Conservation (phyloP, 257 asterid genomes). For the Fraxinus anomala region DNA sequence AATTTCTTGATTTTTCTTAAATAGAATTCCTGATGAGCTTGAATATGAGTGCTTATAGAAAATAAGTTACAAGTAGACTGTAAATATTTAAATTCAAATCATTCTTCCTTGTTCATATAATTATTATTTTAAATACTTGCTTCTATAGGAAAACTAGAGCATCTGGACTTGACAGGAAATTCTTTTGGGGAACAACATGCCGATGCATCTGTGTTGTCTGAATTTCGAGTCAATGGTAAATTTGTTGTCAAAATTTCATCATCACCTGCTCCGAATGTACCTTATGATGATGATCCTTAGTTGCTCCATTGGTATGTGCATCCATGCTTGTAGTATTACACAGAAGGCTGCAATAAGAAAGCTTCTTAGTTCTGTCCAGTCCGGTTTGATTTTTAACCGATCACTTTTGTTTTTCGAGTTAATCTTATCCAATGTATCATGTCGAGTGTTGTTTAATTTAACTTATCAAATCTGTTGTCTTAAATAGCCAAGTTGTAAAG, state of each 20-base stretch:
- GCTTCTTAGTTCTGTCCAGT: too few species aligned
- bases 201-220: conserved; percentile 47
- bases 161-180: conserved; percentile 77
- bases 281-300: conserved; percentile 79
- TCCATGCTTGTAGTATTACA: background rate
- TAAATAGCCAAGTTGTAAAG: conserved; percentile 6
- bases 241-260: conserved; percentile 38
- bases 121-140: conserved; percentile 1
- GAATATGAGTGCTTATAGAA: background rate
- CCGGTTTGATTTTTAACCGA: too few species aligned
- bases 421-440: too few species aligned
- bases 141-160: conserved; percentile 67
- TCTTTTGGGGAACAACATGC: conserved; percentile 36
- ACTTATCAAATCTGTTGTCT: too few species aligned
- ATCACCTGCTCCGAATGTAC: conserved; percentile 41
- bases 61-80: background rate
- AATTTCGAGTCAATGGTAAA: conserved; percentile 47
- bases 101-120: background rate
- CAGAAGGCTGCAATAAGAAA: too few species aligned
- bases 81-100: background rate
- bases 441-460: too few species aligned
- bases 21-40: background rate
- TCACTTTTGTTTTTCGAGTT: too few species aligned
- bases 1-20: background rate
- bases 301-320: conserved; percentile 28